Evolutionary conservation across 805 yeast genomes (phyloP).

Genomic region (Candida nitratophila): DNA sequence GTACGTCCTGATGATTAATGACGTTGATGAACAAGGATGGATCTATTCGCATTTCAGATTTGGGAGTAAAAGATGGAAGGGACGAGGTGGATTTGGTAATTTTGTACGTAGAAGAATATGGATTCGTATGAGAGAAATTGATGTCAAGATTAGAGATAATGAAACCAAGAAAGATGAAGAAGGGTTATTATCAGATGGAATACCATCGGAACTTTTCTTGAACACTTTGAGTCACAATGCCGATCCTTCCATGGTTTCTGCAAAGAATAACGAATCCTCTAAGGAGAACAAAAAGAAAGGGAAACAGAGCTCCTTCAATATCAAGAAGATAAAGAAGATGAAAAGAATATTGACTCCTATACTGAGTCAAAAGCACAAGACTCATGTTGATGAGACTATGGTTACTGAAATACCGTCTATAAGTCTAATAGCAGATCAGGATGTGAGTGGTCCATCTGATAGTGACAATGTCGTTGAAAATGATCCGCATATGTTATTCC

Average conservation of each 20-base stretch:
- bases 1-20: constrained; percentile 46
- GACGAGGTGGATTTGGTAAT: constrained; percentile 41
- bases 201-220: not conserved
- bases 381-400: not conserved
- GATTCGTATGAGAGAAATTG: constrained; percentile 33
- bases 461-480: not conserved
- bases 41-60: constrained; percentile 37
- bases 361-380: not conserved
- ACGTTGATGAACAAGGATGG: constrained; percentile 58
- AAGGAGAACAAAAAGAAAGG: not conserved
- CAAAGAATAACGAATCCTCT: not conserved
- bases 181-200: not conserved
- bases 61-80: constrained; percentile 41
- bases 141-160: not conserved
- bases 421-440: not conserved
- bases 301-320: not conserved
- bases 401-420: not conserved
- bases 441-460: not conserved
- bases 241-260: not conserved
- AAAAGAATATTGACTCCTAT: not conserved
- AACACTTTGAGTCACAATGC: not conserved
- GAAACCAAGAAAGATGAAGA: not conserved
- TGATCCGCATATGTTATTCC: not conserved
- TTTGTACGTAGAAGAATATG: constrained; percentile 45
- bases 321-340: not conserved